Evolutionary conservation across 768 basidiomycete genomes (phyloP).

Genomic region (Psilocybe cyanescens): DNA sequence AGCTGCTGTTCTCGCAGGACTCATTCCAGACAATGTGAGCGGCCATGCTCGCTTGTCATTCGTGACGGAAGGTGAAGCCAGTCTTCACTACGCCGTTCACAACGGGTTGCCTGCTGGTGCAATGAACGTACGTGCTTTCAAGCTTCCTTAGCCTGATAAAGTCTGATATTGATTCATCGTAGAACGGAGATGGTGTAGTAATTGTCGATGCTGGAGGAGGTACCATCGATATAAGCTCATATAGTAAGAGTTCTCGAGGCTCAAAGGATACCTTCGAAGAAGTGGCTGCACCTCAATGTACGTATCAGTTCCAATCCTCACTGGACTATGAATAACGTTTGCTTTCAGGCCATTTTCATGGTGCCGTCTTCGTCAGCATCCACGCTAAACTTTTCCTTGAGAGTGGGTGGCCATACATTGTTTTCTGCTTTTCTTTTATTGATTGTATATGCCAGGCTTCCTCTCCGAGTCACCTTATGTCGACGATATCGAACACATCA

Average conservation of each 20-base stretch:
- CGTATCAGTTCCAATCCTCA: constrained; percentile 5
- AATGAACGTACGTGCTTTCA: constrained; percentile 23
- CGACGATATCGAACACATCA: constrained; percentile 47
- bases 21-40: constrained; percentile 37
- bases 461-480: constrained; percentile 42
- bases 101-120: constrained; percentile 33
- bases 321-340: neutral
- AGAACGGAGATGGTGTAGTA: constrained; percentile 51
- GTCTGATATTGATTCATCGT: neutral
- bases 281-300: constrained; percentile 49
- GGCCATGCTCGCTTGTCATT: constrained; percentile 44
- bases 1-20: constrained; percentile 44
- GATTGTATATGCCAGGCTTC: constrained; percentile 30
- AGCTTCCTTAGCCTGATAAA: neutral
- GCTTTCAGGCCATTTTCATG: constrained; percentile 47
- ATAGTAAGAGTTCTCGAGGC: constrained; percentile 36
- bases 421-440: neutral
- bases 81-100: constrained; percentile 50
- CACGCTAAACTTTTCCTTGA: constrained; percentile 43
- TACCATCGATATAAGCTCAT: constrained; percentile 62
- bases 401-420: constrained; percentile 28
- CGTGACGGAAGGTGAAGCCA: constrained; percentile 58
- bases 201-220: constrained; percentile 66
- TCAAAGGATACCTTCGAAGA: constrained; percentile 44
- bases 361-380: constrained; percentile 54